Evolutionary conservation across 2,329 filamentous ascomycete genomes (phyloP).

Genomic region (Onygenales sp.): DNA sequence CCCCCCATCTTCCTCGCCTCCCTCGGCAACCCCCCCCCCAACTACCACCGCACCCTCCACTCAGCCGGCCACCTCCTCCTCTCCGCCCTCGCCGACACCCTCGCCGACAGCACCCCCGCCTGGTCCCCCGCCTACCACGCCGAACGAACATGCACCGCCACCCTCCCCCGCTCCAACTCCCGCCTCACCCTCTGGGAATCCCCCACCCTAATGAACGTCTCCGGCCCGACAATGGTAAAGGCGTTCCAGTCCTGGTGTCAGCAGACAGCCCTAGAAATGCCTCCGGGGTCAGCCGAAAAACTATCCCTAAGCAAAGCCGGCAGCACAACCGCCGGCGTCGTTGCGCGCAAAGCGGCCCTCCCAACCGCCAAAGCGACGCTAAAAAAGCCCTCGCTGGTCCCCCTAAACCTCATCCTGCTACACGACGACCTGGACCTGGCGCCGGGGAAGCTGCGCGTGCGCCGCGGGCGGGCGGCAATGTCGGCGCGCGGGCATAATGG

Average conservation of each 20-base stretch:
- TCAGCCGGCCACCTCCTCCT: slow-evolving; percentile 77
- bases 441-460: slow-evolving; percentile 58
- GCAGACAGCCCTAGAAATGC: background rate
- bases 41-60: slow-evolving; percentile 70
- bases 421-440: slow-evolving; percentile 80
- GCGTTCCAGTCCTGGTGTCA: slow-evolving; percentile 47
- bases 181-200: slow-evolving; percentile 65
- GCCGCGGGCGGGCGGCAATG: slow-evolving; percentile 45
- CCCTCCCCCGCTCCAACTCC: slow-evolving; percentile 32
- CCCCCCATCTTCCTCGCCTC: slow-evolving; percentile 64
- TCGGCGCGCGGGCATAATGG: slow-evolving; percentile 68
- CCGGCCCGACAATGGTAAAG: slow-evolving; percentile 58
- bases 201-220: slow-evolving; percentile 73
- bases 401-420: slow-evolving; percentile 58
- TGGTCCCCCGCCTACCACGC: slow-evolving; percentile 31
- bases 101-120: slow-evolving; percentile 35
- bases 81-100: slow-evolving; percentile 45
- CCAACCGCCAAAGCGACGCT: slow-evolving; percentile 12
- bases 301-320: too few relatives aligned
- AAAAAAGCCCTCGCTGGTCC: slow-evolving; percentile 10
- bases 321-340: too few relatives aligned
- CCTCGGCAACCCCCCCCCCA: slow-evolving; percentile 68
- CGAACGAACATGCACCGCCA: slow-evolving; percentile 32
- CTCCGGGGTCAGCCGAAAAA: slow-evolving; percentile 2
- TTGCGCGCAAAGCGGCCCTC: too few relatives aligned